A percentile compares a stretch with the other conserved stretches of the same genome.
Evolutionary conservation across 2,329 filamentous ascomycete species (phyloP).

Genomic region (Metarhizium guizhouense): DNA sequence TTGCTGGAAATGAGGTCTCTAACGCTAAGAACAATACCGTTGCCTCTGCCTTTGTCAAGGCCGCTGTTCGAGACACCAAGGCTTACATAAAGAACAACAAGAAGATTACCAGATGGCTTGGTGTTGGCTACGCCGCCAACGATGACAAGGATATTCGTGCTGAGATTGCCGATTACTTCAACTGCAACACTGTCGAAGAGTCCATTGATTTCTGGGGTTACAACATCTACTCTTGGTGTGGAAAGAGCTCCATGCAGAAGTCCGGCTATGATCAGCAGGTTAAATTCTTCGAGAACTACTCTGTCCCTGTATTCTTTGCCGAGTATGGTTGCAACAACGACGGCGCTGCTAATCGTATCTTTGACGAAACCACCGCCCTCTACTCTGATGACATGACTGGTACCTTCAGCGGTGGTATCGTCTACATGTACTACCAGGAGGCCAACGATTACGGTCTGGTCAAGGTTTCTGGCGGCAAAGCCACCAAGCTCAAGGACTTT

Average conservation of each 20-base stretch:
- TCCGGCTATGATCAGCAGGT: constrained; percentile 81
- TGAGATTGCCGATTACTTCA: constrained; percentile 85
- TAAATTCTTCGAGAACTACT: constrained; percentile 79
- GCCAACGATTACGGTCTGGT: constrained; percentile 81
- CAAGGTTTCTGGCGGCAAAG: constrained; percentile 44
- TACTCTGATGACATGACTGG: constrained; percentile 72
- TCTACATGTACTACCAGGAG: constrained; percentile 98
- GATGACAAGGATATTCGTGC: constrained; percentile 78
- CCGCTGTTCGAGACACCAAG: constrained; percentile 93
- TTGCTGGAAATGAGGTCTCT: constrained; percentile 95
- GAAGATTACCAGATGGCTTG: constrained; percentile 70
- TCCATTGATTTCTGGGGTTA: constrained; percentile 98
- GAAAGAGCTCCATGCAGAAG: constrained; percentile 62
- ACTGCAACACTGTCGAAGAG: constrained; percentile 60
- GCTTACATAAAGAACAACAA: constrained; percentile 78
- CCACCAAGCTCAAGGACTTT: constrained; percentile 66
- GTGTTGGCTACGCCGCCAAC: constrained; percentile 93
- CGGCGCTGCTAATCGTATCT: constrained; percentile 59
- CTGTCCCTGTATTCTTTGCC: constrained; percentile 93
- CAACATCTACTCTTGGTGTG: constrained; percentile 99
- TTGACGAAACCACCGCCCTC: constrained; percentile 76
- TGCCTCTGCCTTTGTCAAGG: constrained; percentile 93
- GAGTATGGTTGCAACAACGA: constrained; percentile 89
- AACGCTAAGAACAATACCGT: constrained; percentile 82
- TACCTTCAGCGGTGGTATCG: constrained; percentile 92